phyloP scores from a whole-genome alignment of 805 yeast species.

The Candida patagonica region DNA sequence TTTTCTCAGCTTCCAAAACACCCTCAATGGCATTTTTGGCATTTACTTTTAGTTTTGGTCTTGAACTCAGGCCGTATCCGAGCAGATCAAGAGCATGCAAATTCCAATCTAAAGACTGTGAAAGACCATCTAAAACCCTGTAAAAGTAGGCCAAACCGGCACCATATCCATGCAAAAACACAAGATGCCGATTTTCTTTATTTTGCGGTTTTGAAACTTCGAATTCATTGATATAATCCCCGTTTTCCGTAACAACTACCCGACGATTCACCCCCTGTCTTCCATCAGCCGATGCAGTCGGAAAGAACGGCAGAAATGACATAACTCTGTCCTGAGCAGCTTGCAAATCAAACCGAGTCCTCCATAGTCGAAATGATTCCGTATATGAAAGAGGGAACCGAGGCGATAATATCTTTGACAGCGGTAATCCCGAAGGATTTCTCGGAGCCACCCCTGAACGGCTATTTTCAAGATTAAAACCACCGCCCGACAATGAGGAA shows the following conservation, averaged over 20 bases:
- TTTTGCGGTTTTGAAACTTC: conserved; percentile 29
- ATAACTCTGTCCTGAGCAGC: conserved; percentile 44
- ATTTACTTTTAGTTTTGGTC: conserved; percentile 42
- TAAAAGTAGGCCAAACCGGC: conserved; percentile 81
- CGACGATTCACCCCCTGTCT: conserved; percentile 27
- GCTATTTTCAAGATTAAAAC: too few species aligned
- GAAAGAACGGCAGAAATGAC: conserved; percentile 43
- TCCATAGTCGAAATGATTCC: conserved; percentile 38
- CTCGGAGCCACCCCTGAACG: too few species aligned
- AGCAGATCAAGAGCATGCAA: conserved; percentile 80
- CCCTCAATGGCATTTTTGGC: conserved; percentile 21
- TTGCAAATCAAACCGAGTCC: conserved; percentile 27
- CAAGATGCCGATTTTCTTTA: conserved; percentile 33
- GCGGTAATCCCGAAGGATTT: conserved; percentile 29
- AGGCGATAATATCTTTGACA: conserved; percentile 21
- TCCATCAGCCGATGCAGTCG: conserved; percentile 22
- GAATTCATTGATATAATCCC: conserved; percentile 65
- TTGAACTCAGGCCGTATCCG: conserved; percentile 84
- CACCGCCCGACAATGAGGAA: conserved; percentile 4
- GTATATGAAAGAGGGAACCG: conserved; percentile 29
- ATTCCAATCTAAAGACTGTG: conserved; percentile 41
- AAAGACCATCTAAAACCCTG: conserved; percentile 51
- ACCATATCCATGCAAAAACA: conserved; percentile 87
- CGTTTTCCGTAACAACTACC: not conserved
- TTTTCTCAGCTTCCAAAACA: conserved; percentile 44